phyloP scores from a whole-genome alignment of 2,329 filamentous ascomycete species.

The Neonectria magnoliae region DNA sequence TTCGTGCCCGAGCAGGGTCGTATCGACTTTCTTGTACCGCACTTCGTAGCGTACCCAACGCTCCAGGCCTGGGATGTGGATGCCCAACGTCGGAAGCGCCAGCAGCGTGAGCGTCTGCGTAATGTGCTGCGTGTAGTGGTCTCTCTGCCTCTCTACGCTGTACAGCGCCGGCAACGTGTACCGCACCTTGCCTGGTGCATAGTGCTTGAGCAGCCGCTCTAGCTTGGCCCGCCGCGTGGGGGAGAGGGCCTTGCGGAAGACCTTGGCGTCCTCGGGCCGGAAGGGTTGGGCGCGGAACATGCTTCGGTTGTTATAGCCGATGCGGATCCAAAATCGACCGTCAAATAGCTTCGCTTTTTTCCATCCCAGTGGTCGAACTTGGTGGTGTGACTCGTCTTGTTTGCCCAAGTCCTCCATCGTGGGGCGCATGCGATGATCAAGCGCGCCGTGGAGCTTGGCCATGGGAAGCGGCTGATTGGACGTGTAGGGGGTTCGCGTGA shows the following conservation, averaged over 20 bases:
- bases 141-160: constrained; percentile 48
- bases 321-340: constrained; percentile 69
- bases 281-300: constrained; percentile 59
- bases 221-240: constrained; percentile 47
- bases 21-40: constrained; percentile 62
- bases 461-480: constrained; percentile 48
- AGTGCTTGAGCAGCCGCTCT: constrained; percentile 55
- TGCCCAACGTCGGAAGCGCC: constrained; percentile 63
- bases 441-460: constrained; percentile 37
- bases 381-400: constrained; percentile 10
- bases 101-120: constrained; percentile 53
- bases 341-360: constrained; percentile 60
- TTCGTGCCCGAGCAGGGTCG: constrained; percentile 47
- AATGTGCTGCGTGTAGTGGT: constrained; percentile 40
- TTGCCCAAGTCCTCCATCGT: constrained; percentile 19
- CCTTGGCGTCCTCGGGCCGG: constrained; percentile 53
- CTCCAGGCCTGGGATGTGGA: constrained; percentile 58
- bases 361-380: constrained; percentile 46
- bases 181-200: constrained; percentile 65
- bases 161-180: constrained; percentile 67
- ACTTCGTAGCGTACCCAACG: constrained; percentile 61
- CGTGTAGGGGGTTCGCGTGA: constrained; percentile 59
- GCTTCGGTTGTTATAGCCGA: constrained; percentile 55
- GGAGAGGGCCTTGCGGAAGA: constrained; percentile 58
- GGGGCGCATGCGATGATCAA: constrained; percentile 30